Evolutionary conservation across 768 basidiomycete genomes (phyloP).

Genomic region (Lactifluus echinatus): DNA sequence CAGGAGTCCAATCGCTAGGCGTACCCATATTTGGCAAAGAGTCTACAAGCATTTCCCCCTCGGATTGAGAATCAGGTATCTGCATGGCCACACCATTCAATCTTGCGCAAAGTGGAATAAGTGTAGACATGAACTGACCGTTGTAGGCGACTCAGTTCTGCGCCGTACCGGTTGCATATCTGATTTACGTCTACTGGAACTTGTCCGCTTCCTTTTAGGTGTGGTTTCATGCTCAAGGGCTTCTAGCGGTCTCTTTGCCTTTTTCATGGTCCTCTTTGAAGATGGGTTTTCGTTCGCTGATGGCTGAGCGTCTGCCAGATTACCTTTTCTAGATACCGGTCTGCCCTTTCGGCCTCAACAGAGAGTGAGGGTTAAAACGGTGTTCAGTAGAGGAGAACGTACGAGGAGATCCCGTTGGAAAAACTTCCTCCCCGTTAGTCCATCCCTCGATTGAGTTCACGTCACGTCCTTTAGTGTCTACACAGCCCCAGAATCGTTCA

Average conservation of each 20-base stretch:
- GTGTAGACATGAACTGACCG: constrained; percentile 3
- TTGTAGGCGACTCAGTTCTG: neutral
- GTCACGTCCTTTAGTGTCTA: constrained; percentile 14
- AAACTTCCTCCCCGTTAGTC: constrained; percentile 18
- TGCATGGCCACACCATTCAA: neutral
- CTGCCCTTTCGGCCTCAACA: constrained; percentile 4
- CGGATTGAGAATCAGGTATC: constrained; percentile 14
- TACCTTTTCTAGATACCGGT: neutral
- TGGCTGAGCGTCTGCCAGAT: neutral
- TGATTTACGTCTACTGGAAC: constrained; percentile 7
- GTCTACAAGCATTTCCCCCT: neutral
- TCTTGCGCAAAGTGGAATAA: neutral
- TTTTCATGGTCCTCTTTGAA: neutral
- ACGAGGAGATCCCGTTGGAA: constrained; percentile 16
- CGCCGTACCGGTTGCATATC: neutral
- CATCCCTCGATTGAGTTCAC: constrained; percentile 10
- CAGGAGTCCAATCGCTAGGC: neutral
- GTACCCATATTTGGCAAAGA: neutral
- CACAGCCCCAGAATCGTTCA: constrained; percentile 16
- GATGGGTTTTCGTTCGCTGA: neutral
- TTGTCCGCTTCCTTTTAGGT: constrained; percentile 10
- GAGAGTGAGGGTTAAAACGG: neutral
- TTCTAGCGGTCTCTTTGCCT: constrained; percentile 4
- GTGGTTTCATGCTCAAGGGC: neutral
- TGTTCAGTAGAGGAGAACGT: neutral